These are phyloP conservation scores for Carex cristatella DNA, from an alignment of 176 grass and related monocot genomes.

Conservation along the genomic window DNA sequence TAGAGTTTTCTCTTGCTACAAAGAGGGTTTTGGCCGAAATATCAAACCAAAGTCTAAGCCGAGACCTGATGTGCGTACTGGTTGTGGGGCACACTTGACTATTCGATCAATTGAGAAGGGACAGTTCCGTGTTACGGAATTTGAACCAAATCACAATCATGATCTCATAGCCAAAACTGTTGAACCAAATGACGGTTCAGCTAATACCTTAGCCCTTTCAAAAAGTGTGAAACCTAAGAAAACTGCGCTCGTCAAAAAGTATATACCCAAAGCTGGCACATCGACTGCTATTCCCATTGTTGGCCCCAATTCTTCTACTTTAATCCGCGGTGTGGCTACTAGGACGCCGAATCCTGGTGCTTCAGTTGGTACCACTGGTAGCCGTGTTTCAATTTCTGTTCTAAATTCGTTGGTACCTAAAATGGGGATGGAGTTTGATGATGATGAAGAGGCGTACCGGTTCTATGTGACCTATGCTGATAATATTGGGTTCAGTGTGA, in stretches of 20 bases:
- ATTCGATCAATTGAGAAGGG: conserved; percentile 28
- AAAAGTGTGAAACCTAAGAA: neutral
- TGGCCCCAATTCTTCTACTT: conserved; percentile 10
- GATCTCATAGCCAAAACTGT: neutral
- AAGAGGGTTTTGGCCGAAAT: conserved; percentile 30
- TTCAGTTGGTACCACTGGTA: neutral
- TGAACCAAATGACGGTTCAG: neutral
- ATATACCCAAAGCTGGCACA: neutral
- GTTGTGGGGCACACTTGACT: conserved; percentile 39
- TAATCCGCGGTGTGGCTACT: conserved; percentile 6
- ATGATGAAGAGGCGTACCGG: conserved; percentile 37
- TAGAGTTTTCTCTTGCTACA: conserved; percentile 37
- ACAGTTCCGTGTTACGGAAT: conserved; percentile 34
- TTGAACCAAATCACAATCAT: conserved; percentile 43
- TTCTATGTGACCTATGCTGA: conserved; percentile 43
- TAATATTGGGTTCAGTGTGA: conserved; percentile 37
- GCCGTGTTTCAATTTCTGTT: conserved; percentile 3
- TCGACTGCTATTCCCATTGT: neutral
- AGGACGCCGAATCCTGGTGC: neutral
- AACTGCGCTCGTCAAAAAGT: conserved; percentile 11
- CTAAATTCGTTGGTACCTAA: conserved; percentile 31
- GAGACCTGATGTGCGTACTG: conserved; percentile 37
- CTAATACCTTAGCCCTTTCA: neutral
- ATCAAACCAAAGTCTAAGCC: conserved; percentile 24
- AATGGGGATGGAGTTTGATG: conserved; percentile 47